phyloP scores from a whole-genome alignment of 345 rosid species.

The Clarkia xantiana region DNA sequence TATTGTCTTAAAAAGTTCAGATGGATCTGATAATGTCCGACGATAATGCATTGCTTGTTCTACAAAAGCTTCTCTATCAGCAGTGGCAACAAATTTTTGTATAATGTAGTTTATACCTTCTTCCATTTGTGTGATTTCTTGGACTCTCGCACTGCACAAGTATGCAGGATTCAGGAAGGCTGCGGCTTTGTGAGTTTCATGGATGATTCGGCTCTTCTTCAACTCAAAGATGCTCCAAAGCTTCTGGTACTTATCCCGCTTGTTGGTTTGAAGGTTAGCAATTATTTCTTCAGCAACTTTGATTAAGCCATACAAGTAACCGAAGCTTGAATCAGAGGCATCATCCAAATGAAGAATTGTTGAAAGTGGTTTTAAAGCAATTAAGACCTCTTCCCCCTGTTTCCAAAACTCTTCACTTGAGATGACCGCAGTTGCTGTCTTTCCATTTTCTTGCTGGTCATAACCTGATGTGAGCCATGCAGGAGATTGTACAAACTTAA shows the following conservation, averaged over 20 bases:
- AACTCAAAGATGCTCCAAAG: background rate
- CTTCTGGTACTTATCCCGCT: background rate
- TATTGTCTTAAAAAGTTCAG: too few species aligned
- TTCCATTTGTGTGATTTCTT: background rate
- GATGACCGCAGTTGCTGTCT: background rate
- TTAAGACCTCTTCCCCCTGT: constrained; percentile 1
- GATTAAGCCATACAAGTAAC: constrained; percentile 3
- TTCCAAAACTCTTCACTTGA: constrained; percentile 3
- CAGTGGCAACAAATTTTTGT: background rate
- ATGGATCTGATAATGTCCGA: background rate
- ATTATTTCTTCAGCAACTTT: background rate
- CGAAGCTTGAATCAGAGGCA: background rate
- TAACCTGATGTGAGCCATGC: background rate
- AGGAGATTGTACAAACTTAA: background rate
- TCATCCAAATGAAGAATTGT: constrained; percentile 1
- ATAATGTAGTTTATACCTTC: background rate
- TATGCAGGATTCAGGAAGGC: constrained; percentile 7
- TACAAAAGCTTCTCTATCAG: background rate
- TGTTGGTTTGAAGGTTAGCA: background rate
- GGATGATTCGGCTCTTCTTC: background rate
- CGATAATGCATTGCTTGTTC: background rate
- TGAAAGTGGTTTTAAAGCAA: background rate
- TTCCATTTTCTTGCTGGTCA: background rate
- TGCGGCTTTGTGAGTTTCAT: constrained; percentile 5
- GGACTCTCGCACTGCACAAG: background rate